Conservation (phyloP, 2,329 filamentous ascomycete species). For the Talaromyces sp. region DNA sequence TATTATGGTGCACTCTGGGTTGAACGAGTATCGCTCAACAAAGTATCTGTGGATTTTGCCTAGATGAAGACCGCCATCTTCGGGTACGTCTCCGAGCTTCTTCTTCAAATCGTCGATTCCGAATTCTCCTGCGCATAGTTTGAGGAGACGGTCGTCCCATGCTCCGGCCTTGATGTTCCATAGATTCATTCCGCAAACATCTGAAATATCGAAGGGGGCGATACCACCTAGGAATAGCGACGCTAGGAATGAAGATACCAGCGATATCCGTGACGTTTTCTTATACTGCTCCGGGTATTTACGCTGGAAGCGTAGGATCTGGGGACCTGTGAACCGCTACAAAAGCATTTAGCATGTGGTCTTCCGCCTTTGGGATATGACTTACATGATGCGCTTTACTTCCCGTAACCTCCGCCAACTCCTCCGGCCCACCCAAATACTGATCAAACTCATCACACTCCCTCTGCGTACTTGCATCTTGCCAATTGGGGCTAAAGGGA, state of each 20-base stretch:
- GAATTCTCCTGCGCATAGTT: slow-evolving; percentile 66
- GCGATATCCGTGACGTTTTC: slow-evolving; percentile 77
- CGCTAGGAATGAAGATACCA: slow-evolving; percentile 92
- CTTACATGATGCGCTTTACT: slow-evolving; percentile 91
- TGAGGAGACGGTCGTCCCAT: slow-evolving; percentile 73
- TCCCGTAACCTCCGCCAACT: slow-evolving; percentile 75
- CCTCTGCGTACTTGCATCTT: slow-evolving; percentile 88
- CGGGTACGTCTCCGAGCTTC: slow-evolving; percentile 76
- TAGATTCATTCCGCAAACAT: slow-evolving; percentile 94
- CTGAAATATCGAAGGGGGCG: slow-evolving; percentile 87
- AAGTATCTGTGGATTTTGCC: slow-evolving; percentile 78
- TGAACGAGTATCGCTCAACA: slow-evolving; percentile 72
- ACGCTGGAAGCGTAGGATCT: slow-evolving; percentile 83
- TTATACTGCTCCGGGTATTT: slow-evolving; percentile 78
- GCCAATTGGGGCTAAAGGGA: slow-evolving; percentile 92
- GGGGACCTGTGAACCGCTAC: slow-evolving; percentile 92
- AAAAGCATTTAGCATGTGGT: neutral
- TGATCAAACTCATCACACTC: slow-evolving; percentile 88
- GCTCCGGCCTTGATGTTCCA: slow-evolving; percentile 76
- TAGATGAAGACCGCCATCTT: slow-evolving; percentile 75
- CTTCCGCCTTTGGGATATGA: slow-evolving; percentile 21
- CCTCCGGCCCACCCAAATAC: slow-evolving; percentile 61
- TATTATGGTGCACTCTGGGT: slow-evolving; percentile 67
- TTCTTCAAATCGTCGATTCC: slow-evolving; percentile 62
- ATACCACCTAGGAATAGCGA: slow-evolving; percentile 81